Conservation (phyloP, 169 alveolate species). For the Cryptosporidium andersoni region DNA sequence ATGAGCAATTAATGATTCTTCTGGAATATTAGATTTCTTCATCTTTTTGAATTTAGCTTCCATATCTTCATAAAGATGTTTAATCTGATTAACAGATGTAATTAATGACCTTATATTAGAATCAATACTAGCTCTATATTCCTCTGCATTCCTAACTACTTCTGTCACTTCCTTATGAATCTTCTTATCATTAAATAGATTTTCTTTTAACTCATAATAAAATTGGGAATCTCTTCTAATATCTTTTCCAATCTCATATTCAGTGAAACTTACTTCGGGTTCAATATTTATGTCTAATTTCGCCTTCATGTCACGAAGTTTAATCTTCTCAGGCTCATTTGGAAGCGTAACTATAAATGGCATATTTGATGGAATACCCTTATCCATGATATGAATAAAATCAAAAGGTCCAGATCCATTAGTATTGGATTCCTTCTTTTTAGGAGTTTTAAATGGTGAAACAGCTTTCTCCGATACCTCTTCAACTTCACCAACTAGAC, state of each 20-base stretch:
- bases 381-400: too few relatives aligned
- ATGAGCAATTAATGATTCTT: constrained; percentile 55
- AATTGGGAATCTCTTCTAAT: constrained; percentile 33
- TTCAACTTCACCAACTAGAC: constrained; percentile 31
- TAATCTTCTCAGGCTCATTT: constrained; percentile 18
- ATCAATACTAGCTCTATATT: constrained; percentile 41
- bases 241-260: constrained; percentile 57
- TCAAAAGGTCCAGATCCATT: constrained; percentile 7
- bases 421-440: constrained; percentile 42
- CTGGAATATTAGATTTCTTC: constrained; percentile 43
- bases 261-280: constrained; percentile 61
- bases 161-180: constrained; percentile 33
- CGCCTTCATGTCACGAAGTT: constrained; percentile 19
- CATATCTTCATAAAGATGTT: constrained; percentile 20
- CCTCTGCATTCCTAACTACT: constrained; percentile 50
- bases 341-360: constrained; percentile 45
- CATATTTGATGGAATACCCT: background rate
- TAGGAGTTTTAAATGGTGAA: constrained; percentile 39
- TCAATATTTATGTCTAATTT: constrained; percentile 35
- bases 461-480: constrained; percentile 60
- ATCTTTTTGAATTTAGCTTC: constrained; percentile 29
- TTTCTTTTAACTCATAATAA: constrained; percentile 35
- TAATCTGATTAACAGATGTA: constrained; percentile 53
- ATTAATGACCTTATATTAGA: constrained; percentile 25
- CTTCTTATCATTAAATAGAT: constrained; percentile 47